A percentile compares a stretch with the other conserved stretches of the same genome.
Conservation (phyloP, 2,329 filamentous ascomycete genomes). For the Exserohilum turcica region DNA sequence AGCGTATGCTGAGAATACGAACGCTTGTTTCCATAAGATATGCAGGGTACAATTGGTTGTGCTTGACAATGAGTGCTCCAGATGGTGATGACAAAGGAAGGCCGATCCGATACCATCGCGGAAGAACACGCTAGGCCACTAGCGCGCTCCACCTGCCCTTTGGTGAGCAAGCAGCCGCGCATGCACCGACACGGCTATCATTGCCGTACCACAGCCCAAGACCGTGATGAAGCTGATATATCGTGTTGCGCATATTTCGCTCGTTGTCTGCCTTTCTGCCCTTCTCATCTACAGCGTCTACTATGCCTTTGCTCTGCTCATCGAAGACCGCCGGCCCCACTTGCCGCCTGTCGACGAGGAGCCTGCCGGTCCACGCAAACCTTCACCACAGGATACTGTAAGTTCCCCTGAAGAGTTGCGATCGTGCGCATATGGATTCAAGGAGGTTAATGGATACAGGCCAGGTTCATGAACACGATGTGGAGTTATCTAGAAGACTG, state of each 20-base stretch:
- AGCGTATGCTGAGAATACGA: no score
- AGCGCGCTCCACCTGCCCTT: conserved; percentile 8
- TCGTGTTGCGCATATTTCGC: conserved; percentile 7
- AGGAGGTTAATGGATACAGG: conserved; percentile 7
- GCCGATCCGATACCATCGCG: background rate
- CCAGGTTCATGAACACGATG: conserved; percentile 22
- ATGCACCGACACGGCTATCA: background rate
- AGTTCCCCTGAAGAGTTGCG: background rate
- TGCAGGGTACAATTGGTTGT: no score
- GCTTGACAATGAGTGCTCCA: background rate
- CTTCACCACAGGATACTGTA: conserved; percentile 16
- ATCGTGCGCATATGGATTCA: background rate
- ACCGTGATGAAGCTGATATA: conserved; percentile 6
- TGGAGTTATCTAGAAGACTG: conserved; percentile 23
- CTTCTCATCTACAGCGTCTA: conserved; percentile 12
- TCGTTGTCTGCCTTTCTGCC: conserved; percentile 4
- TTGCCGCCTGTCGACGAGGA: background rate
- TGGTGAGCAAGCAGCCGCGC: background rate
- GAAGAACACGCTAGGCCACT: conserved; percentile 1
- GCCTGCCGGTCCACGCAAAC: conserved; percentile 1
- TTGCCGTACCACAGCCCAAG: background rate
- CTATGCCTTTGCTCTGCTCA: conserved; percentile 9
- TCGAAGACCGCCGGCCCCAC: conserved; percentile 1
- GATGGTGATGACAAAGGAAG: background rate
- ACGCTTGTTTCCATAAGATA: no score